A percentile compares a stretch with the other conserved stretches of the same genome.
These are phyloP conservation scores for Balansia obtecta DNA, from an alignment of 2,329 filamentous ascomycete species.

Conservation along the genomic window DNA sequence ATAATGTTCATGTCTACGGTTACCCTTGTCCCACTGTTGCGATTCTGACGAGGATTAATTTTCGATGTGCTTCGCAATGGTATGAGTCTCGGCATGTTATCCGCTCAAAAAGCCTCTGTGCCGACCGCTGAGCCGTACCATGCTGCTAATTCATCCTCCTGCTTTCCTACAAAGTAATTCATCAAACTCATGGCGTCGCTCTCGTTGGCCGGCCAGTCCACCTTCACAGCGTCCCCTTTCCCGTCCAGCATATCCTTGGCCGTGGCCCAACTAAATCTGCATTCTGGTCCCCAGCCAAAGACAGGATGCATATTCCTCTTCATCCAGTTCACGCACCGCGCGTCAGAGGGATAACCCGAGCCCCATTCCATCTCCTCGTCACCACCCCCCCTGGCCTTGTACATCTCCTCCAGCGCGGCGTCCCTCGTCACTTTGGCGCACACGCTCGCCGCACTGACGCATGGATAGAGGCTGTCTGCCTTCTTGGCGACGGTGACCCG, in stretches of 20 bases:
- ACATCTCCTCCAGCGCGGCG: slow-evolving; percentile 72
- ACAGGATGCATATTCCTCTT: slow-evolving; percentile 78
- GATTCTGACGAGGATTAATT: not conserved
- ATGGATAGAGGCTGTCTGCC: slow-evolving; percentile 84
- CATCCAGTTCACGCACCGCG: slow-evolving; percentile 68
- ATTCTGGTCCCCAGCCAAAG: slow-evolving; percentile 92
- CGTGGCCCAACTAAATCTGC: slow-evolving; percentile 91
- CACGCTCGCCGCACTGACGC: slow-evolving; percentile 85
- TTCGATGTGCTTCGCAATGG: not conserved
- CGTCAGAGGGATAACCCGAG: slow-evolving; percentile 86
- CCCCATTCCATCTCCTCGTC: slow-evolving; percentile 55
- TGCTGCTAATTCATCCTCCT: slow-evolving; percentile 53
- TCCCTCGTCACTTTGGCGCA: slow-evolving; percentile 95
- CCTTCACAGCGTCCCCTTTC: slow-evolving; percentile 54
- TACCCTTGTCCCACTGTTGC: not conserved
- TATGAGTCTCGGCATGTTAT: too few species aligned
- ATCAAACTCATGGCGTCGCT: slow-evolving; percentile 60
- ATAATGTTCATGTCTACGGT: slow-evolving; percentile 9
- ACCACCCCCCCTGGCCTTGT: slow-evolving; percentile 30
- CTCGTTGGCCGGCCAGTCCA: slow-evolving; percentile 74
- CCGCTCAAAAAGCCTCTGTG: slow-evolving; percentile 55
- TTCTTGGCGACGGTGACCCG: slow-evolving; percentile 75
- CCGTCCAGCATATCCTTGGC: slow-evolving; percentile 83
- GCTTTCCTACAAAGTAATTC: slow-evolving; percentile 51
- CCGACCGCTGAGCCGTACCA: slow-evolving; percentile 74